Evolutionary conservation across 2,329 filamentous ascomycete genomes (phyloP).

Genomic region (Colletotrichum plurivorum): DNA sequence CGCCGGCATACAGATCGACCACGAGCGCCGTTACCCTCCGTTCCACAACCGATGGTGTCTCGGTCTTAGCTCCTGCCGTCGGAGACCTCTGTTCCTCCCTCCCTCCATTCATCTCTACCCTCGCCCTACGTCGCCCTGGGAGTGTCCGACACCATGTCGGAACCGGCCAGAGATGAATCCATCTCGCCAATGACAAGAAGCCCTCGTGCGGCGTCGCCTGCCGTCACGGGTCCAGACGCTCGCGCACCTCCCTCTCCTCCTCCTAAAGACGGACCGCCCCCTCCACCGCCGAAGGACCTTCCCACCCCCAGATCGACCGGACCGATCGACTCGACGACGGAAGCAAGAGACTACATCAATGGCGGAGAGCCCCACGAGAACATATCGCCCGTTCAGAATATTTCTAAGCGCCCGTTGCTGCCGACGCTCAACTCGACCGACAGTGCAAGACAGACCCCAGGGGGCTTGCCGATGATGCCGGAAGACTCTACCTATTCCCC

Average conservation of each 20-base stretch:
- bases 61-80: constrained; percentile 16
- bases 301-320: constrained; percentile 34
- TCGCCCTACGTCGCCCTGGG: background rate
- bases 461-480: constrained; percentile 38
- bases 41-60: constrained; percentile 18
- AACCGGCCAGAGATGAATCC: constrained; percentile 43
- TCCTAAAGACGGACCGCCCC: constrained; percentile 35
- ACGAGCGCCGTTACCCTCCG: constrained; percentile 12
- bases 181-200: constrained; percentile 44
- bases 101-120: background rate
- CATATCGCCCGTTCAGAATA: constrained; percentile 44
- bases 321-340: constrained; percentile 42
- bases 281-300: constrained; percentile 34
- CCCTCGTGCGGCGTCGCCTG: constrained; percentile 25
- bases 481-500: constrained; percentile 41
- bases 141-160: constrained; percentile 32
- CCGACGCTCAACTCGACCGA: constrained; percentile 40
- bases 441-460: constrained; percentile 7
- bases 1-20: constrained; percentile 7
- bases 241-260: constrained; percentile 32
- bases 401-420: constrained; percentile 12
- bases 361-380: constrained; percentile 51
- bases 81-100: background rate
- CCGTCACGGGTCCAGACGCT: constrained; percentile 24
- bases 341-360: constrained; percentile 56